Evolutionary conservation across 1,284 basidiomycete species (phyloP).

Genomic region (Sparassis latifolia): DNA sequence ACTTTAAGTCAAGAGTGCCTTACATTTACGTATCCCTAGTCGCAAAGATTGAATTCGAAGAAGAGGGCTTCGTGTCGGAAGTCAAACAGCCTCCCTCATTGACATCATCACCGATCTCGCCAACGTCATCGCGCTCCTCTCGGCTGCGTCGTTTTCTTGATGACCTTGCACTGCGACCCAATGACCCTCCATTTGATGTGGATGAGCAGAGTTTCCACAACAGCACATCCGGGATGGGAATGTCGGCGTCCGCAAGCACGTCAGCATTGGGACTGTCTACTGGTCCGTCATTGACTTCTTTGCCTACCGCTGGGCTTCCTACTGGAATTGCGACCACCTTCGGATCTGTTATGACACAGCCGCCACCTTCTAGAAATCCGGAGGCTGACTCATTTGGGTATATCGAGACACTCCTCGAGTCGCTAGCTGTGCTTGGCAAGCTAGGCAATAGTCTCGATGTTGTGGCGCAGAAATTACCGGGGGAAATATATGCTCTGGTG

Average conservation of each 20-base stretch:
- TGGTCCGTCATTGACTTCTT: slow-evolving; percentile 21
- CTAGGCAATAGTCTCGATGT: slow-evolving; percentile 83
- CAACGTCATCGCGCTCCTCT: slow-evolving; percentile 28
- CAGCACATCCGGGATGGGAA: slow-evolving; percentile 19
- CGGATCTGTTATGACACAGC: slow-evolving; percentile 11
- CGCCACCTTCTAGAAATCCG: slow-evolving; percentile 48
- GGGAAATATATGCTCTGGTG: slow-evolving; percentile 83
- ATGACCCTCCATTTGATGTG: slow-evolving; percentile 73
- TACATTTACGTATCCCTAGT: slow-evolving; percentile 32
- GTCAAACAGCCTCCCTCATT: slow-evolving; percentile 8
- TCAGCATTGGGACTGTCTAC: slow-evolving; percentile 17
- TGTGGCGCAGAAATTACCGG: slow-evolving; percentile 77
- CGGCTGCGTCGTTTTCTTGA: slow-evolving; percentile 64
- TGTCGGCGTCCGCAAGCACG: slow-evolving; percentile 18
- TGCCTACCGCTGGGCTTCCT: slow-evolving; percentile 14
- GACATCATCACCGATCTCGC: slow-evolving; percentile 29
- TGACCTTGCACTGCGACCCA: slow-evolving; percentile 68
- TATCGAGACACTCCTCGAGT: slow-evolving; percentile 91
- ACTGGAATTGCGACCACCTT: slow-evolving; percentile 9
- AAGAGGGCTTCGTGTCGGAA: slow-evolving; percentile 27
- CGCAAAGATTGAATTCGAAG: slow-evolving; percentile 51
- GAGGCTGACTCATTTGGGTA: slow-evolving; percentile 93
- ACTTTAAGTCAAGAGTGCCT: background rate
- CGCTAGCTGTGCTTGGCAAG: slow-evolving; percentile 86
- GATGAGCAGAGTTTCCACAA: slow-evolving; percentile 45